These are phyloP conservation scores for Kodamaea neixiangensis DNA, from an alignment of 805 yeast species.

Conservation along the genomic window DNA sequence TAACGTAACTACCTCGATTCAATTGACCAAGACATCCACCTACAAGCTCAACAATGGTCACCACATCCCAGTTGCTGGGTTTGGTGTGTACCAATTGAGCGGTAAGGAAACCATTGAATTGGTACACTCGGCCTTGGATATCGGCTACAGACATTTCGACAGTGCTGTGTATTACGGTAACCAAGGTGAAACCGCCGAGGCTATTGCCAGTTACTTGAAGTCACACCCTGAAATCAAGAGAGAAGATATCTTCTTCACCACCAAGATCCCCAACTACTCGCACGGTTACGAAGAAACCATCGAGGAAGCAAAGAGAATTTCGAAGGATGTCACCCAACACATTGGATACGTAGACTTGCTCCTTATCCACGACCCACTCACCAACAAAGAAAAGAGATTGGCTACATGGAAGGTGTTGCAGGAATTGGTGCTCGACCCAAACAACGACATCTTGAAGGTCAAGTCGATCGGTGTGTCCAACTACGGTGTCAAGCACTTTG, in stretches of 20 bases:
- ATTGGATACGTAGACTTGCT: constrained; percentile 42
- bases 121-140: constrained; percentile 57
- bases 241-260: constrained; percentile 39
- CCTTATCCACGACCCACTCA: constrained; percentile 50
- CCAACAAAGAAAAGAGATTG: constrained; percentile 43
- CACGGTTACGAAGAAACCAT: constrained; percentile 41
- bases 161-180: constrained; percentile 69
- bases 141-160: constrained; percentile 76
- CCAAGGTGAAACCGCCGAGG: constrained; percentile 62
- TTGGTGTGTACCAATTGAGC: constrained; percentile 55
- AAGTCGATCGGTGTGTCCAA: constrained; percentile 64
- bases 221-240: constrained; percentile 40
- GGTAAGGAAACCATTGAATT: constrained; percentile 38
- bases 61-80: constrained; percentile 56
- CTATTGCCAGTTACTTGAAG: constrained; percentile 52
- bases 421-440: constrained; percentile 52
- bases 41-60: constrained; percentile 56
- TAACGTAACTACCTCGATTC: constrained; percentile 34
- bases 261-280: constrained; percentile 31
- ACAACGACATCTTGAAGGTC: constrained; percentile 48
- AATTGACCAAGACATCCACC: constrained; percentile 33
- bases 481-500: constrained; percentile 51
- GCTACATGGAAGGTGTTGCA: constrained; percentile 75
- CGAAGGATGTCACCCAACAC: constrained; percentile 30
- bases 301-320: constrained; percentile 30